Evolutionary conservation across 768 basidiomycete genomes (phyloP).

Genomic region (Mycena vulgaris): DNA sequence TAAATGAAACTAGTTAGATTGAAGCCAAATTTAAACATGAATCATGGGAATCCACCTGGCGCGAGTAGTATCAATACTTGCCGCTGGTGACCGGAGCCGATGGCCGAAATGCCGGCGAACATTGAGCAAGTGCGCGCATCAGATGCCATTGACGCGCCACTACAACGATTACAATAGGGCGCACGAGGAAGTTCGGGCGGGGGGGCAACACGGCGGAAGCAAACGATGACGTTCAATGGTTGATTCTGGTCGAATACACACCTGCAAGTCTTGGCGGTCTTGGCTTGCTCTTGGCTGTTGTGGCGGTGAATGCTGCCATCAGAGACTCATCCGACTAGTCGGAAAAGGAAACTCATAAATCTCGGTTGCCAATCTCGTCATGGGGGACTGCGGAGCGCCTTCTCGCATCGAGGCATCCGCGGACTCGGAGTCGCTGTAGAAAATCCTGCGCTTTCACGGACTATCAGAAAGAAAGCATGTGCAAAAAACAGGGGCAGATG

Average conservation of each 20-base stretch:
- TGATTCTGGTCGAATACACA: background rate
- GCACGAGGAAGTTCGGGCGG: too few relatives aligned
- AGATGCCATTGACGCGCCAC: too few relatives aligned
- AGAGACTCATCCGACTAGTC: background rate
- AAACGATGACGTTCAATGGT: background rate
- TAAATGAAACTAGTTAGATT: too few relatives aligned
- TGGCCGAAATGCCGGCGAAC: too few relatives aligned
- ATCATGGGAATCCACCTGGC: too few relatives aligned
- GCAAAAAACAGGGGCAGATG: too few relatives aligned
- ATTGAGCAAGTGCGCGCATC: too few relatives aligned
- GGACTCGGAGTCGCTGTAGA: background rate
- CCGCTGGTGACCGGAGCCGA: too few relatives aligned
- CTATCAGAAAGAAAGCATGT: too few relatives aligned
- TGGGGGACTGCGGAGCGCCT: constrained; percentile 5
- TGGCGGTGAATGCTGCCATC: constrained; percentile 29
- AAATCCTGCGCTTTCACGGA: background rate
- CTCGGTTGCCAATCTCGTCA: background rate
- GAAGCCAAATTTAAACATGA: too few relatives aligned
- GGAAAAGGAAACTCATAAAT: background rate
- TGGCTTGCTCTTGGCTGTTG: constrained; percentile 20
- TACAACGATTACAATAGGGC: background rate
- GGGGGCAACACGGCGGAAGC: background rate
- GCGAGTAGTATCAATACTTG: too few relatives aligned
- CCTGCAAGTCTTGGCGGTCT: constrained; percentile 12
- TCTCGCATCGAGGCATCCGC: background rate